These are phyloP conservation scores for Alternaria infectoria DNA, from an alignment of 2,329 filamentous ascomycete genomes.

Conservation along the genomic window DNA sequence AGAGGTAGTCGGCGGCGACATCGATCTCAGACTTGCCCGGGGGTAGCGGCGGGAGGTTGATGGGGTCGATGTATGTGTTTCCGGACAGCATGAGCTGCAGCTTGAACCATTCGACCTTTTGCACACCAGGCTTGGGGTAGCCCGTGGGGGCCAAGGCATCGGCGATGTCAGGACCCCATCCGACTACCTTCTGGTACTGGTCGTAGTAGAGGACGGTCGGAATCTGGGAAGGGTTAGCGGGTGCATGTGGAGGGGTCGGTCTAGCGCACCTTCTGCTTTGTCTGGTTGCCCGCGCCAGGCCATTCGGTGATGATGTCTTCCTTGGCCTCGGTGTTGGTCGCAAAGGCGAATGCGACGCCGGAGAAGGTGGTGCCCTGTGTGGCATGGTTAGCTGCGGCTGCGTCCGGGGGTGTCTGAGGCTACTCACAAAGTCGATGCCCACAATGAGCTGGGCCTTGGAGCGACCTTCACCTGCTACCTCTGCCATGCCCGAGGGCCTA, in stretches of 20 bases:
- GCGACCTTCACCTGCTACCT: slow-evolving; percentile 86
- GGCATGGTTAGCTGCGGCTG: slow-evolving; percentile 22
- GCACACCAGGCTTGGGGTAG: slow-evolving; percentile 95
- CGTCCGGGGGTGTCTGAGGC: slow-evolving; percentile 42
- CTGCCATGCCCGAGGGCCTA: slow-evolving; percentile 52
- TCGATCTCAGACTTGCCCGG: slow-evolving; percentile 99
- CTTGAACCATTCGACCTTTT: slow-evolving; percentile 99
- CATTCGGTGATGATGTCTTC: slow-evolving; percentile 99
- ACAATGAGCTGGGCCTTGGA: slow-evolving; percentile 98
- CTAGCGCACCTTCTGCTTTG: slow-evolving; percentile 87
- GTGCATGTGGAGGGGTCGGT: not conserved
- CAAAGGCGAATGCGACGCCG: slow-evolving; percentile 90
- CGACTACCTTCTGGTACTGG: slow-evolving; percentile 99
- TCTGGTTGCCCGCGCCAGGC: slow-evolving; percentile 96
- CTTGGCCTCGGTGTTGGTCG: slow-evolving; percentile 95
- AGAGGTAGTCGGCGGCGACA: slow-evolving; percentile 98
- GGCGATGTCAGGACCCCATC: slow-evolving; percentile 97
- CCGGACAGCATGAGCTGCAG: slow-evolving; percentile 97
- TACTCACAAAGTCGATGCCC: slow-evolving; percentile 90
- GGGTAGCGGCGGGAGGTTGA: slow-evolving; percentile 95
- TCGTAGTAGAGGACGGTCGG: slow-evolving; percentile 99
- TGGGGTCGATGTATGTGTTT: slow-evolving; percentile 98
- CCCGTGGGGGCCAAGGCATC: slow-evolving; percentile 95
- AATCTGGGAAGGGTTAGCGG: slow-evolving; percentile 65
- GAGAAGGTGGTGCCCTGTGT: slow-evolving; percentile 92